phyloP scores from a whole-genome alignment of 2,329 filamentous ascomycete species.

The Penicillium corylophilum region DNA sequence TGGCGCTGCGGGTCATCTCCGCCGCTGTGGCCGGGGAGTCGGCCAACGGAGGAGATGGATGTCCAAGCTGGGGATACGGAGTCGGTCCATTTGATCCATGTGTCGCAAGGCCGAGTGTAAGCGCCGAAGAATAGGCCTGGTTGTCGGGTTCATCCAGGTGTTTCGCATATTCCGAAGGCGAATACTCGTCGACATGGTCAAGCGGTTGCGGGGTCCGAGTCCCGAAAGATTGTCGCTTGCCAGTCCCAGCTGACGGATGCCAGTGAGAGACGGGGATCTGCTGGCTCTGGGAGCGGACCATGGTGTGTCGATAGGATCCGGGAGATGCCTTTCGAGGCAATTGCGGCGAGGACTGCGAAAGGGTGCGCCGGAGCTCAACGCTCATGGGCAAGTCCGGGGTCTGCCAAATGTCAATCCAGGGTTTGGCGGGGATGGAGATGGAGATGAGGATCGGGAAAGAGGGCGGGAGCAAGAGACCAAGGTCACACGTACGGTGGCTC shows the following conservation, averaged over 20 bases:
- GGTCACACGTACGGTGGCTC: constrained; percentile 47
- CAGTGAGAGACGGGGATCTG: constrained; percentile 35
- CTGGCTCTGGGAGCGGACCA: constrained; percentile 42
- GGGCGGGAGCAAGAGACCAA: constrained; percentile 39
- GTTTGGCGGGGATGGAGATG: constrained; percentile 29
- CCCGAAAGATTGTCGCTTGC: constrained; percentile 34
- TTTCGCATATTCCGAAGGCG: constrained; percentile 43
- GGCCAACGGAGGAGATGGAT: constrained; percentile 17
- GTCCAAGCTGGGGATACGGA: constrained; percentile 10
- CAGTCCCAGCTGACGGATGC: constrained; percentile 22
- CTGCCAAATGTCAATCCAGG: constrained; percentile 45
- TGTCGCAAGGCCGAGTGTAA: constrained; percentile 15
- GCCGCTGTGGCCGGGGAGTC: constrained; percentile 33
- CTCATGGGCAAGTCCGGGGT: constrained; percentile 39
- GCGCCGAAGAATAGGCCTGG: constrained; percentile 18
- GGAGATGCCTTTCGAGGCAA: constrained; percentile 28
- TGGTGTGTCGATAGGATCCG: constrained; percentile 33
- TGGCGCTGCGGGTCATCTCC: constrained; percentile 48
- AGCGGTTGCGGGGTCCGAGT: constrained; percentile 23
- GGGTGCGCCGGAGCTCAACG: constrained; percentile 32
- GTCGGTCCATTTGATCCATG: constrained; percentile 17
- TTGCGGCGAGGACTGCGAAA: constrained; percentile 32
- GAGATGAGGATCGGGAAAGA: constrained; percentile 23
- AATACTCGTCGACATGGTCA: constrained; percentile 43
- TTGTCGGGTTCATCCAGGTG: constrained; percentile 34